Conservation (phyloP, 306 rosid species). For the Bauhinia variegata region DNA sequence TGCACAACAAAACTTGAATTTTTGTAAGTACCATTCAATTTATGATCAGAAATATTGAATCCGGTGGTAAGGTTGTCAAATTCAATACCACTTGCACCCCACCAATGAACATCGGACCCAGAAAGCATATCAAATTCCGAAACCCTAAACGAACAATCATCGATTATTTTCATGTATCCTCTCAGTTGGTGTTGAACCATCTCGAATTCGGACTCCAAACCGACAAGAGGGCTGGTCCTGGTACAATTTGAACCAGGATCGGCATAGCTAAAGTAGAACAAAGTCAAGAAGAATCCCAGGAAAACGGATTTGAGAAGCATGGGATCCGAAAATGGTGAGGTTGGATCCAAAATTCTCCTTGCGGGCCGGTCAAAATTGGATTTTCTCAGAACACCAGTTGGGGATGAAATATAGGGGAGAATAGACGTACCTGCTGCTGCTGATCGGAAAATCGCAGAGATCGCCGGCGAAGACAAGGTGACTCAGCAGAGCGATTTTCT, state of each 20-base stretch:
- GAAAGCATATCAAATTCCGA: conserved; percentile 82
- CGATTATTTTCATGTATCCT: conserved; percentile 59
- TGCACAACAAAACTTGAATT: conserved; percentile 59
- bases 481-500: background rate
- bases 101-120: conserved; percentile 76
- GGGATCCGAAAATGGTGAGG: conserved; percentile 46
- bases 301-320: conserved; percentile 63
- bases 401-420: background rate
- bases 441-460: conserved; percentile 29
- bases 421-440: conserved; percentile 20
- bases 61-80: conserved; percentile 63
- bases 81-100: conserved; percentile 61
- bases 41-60: conserved; percentile 59
- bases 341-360: conserved; percentile 35
- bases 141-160: conserved; percentile 85
- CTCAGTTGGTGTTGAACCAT: conserved; percentile 91
- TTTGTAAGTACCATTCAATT: conserved; percentile 57
- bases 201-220: conserved; percentile 54
- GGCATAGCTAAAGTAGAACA: conserved; percentile 48
- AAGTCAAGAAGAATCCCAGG: conserved; percentile 36
- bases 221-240: conserved; percentile 46
- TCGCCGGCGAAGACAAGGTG: conserved; percentile 37
- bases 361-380: no score
- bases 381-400: background rate
- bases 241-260: conserved; percentile 58